These are phyloP conservation scores for Hortaea sp. DNA, from an alignment of 2,329 filamentous ascomycete genomes.

Conservation along the genomic window DNA sequence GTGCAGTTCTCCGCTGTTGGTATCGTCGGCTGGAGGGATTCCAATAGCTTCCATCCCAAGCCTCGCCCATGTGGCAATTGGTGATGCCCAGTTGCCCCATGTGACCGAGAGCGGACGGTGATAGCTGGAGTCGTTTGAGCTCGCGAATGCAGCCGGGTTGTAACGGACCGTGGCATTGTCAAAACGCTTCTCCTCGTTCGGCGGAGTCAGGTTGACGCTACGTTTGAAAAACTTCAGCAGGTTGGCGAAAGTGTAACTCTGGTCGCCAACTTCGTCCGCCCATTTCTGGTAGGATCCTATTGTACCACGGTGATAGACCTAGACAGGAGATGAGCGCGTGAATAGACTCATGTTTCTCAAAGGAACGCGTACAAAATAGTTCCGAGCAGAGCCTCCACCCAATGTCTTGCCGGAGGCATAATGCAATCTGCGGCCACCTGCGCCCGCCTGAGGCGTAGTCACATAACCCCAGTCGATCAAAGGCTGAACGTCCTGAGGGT, in stretches of 20 bases:
- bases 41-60: conserved; percentile 12
- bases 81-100: conserved; percentile 3
- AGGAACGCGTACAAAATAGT: conserved; percentile 16
- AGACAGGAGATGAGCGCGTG: not conserved
- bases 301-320: conserved; percentile 21
- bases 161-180: conserved; percentile 19
- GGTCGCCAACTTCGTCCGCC: conserved; percentile 28
- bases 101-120: conserved; percentile 19
- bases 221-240: conserved; percentile 16
- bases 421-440: conserved; percentile 8
- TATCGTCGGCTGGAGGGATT: conserved; percentile 15
- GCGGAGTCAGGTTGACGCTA: conserved; percentile 11
- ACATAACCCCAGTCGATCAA: conserved; percentile 21
- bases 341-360: too few relatives aligned
- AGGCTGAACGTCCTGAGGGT: conserved; percentile 10
- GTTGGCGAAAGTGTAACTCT: conserved; percentile 20
- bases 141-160: conserved; percentile 12
- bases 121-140: conserved; percentile 4
- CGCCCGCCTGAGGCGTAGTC: conserved; percentile 18
- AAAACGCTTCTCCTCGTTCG: conserved; percentile 11
- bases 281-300: conserved; percentile 23
- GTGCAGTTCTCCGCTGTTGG: conserved; percentile 17
- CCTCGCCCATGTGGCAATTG: conserved; percentile 20
- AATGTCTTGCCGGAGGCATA: conserved; percentile 23
- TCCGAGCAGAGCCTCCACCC: conserved; percentile 19